Evolutionary conservation across 2,329 filamentous ascomycete genomes (phyloP).

Genomic region (Graphiopsis chlorocephala): DNA sequence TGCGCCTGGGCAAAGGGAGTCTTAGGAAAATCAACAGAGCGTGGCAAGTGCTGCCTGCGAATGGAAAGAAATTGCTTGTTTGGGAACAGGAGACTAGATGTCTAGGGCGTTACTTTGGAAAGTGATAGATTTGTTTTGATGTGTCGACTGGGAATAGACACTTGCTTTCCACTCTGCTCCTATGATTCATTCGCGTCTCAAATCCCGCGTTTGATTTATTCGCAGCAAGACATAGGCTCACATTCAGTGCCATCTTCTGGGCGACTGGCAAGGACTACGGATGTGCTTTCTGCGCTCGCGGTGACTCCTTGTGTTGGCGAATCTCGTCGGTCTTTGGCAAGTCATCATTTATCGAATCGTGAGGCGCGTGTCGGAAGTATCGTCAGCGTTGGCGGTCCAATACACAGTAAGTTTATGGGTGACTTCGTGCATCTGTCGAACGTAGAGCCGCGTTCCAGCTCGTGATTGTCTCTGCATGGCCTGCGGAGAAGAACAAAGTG

Average conservation of each 20-base stretch:
- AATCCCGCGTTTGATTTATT: too few relatives aligned
- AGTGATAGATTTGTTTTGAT: neutral
- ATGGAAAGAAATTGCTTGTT: neutral
- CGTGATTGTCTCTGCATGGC: neutral
- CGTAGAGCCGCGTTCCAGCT: neutral
- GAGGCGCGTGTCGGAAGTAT: neutral
- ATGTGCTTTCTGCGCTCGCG: too few relatives aligned
- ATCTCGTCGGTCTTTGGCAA: neutral
- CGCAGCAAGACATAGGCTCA: too few relatives aligned
- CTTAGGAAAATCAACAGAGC: neutral
- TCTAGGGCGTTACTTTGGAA: neutral
- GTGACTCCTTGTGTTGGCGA: neutral
- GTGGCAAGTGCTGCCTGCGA: conserved; percentile 10
- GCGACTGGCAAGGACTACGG: too few relatives aligned
- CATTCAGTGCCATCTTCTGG: too few relatives aligned
- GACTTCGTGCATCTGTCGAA: neutral
- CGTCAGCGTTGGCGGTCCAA: neutral
- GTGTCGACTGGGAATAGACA: neutral
- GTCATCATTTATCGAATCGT: neutral
- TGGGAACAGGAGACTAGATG: neutral
- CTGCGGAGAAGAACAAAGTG: neutral
- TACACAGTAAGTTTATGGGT: neutral
- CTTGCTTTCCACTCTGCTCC: neutral
- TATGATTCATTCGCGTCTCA: neutral
- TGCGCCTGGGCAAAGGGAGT: neutral